phyloP scores from a whole-genome alignment of 2,329 filamentous ascomycete genomes.

The Nothophoma quercina region DNA sequence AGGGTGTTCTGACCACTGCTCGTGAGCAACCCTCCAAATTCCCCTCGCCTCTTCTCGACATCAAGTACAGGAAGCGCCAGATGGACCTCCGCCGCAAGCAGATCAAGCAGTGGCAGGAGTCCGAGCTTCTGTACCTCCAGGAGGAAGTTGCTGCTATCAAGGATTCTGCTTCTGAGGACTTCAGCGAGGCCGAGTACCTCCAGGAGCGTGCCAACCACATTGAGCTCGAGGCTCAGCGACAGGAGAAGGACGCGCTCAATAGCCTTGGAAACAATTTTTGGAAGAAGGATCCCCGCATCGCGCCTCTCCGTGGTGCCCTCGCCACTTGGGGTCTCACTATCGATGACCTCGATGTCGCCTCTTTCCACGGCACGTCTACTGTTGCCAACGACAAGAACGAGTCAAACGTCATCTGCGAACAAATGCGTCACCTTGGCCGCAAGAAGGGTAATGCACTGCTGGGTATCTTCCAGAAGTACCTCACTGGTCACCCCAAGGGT shows the following conservation, averaged over 20 bases:
- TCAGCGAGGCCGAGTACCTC: conserved; percentile 85
- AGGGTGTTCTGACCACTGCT: conserved; percentile 95
- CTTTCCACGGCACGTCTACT: conserved; percentile 98
- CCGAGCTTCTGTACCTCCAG: conserved; percentile 89
- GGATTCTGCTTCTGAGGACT: conserved; percentile 66
- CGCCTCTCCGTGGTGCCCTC: conserved; percentile 91
- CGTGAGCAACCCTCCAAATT: conserved; percentile 91
- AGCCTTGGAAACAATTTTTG: conserved; percentile 99
- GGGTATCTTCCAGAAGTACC: conserved; percentile 99
- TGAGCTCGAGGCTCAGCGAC: conserved; percentile 83
- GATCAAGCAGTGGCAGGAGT: conserved; percentile 96
- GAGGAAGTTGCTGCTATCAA: conserved; percentile 94
- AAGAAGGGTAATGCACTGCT: conserved; percentile 95
- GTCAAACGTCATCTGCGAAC: conserved; percentile 95
- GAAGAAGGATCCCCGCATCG: conserved; percentile 93
- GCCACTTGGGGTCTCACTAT: conserved; percentile 98
- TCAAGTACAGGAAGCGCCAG: conserved; percentile 95
- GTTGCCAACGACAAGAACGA: conserved; percentile 99
- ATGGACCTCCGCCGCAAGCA: conserved; percentile 92
- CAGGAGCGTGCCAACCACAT: conserved; percentile 86
- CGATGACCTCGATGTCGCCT: conserved; percentile 92
- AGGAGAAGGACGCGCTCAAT: conserved; percentile 90
- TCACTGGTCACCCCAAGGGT: conserved; percentile 99
- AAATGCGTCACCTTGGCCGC: conserved; percentile 92
- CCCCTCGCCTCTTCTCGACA: conserved; percentile 93